phyloP scores from a whole-genome alignment of 2,329 filamentous ascomycete genomes.

The Stagonosporopsis chrysanthemi region DNA sequence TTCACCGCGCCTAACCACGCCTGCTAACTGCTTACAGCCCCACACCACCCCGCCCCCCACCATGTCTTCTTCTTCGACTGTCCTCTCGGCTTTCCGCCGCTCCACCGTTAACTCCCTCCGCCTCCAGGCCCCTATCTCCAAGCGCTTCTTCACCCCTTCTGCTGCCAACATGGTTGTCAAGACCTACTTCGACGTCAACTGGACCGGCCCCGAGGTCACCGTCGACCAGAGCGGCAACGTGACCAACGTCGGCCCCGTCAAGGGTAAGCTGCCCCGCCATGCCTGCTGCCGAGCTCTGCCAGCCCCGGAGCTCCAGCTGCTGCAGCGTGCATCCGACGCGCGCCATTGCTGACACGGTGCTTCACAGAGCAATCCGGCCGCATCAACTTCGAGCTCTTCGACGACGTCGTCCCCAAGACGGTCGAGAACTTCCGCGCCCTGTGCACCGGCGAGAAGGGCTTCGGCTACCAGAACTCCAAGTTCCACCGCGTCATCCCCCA shows the following conservation, averaged over 20 bases:
- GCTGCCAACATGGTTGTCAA: conserved; percentile 77
- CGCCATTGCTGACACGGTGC: conserved; percentile 19
- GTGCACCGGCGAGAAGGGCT: conserved; percentile 81
- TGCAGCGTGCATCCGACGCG: not conserved
- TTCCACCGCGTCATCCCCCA: conserved; percentile 94
- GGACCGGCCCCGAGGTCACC: conserved; percentile 76
- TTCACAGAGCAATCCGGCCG: conserved; percentile 73
- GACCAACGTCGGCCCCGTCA: conserved; percentile 54
- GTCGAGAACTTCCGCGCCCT: conserved; percentile 84
- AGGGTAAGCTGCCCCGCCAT: conserved; percentile 62
- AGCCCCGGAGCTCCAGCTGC: not conserved
- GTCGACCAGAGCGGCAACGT: conserved; percentile 64
- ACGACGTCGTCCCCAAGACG: conserved; percentile 88
- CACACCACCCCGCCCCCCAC: conserved; percentile 29
- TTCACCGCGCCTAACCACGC: conserved; percentile 16
- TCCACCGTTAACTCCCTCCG: conserved; percentile 27
- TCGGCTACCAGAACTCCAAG: conserved; percentile 80
- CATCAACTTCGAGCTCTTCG: conserved; percentile 89
- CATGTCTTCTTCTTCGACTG: conserved; percentile 42
- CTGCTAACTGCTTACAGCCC: conserved; percentile 27
- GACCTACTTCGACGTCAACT: conserved; percentile 76
- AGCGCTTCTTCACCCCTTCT: conserved; percentile 68
- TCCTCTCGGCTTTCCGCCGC: conserved; percentile 46
- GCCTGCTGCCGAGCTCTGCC: conserved; percentile 2
- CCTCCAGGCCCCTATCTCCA: conserved; percentile 50